Evolutionary conservation across 306 rosid species (phyloP), one percentile per base, ranked within the genome.

Genomic region (Rosa persica): DNA sequence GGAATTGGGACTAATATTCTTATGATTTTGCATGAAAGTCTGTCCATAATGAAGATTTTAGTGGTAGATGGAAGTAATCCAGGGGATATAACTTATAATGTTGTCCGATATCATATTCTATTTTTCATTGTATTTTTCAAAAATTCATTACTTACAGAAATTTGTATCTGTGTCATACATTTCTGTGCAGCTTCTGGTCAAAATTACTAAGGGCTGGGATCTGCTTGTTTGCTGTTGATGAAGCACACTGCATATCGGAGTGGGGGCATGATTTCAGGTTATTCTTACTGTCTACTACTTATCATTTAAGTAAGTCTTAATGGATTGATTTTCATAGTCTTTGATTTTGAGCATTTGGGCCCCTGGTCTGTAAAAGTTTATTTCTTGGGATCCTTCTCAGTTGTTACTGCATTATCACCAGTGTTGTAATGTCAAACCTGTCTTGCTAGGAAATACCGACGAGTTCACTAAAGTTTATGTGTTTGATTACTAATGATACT

Each of bases 191-290:
- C 86, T 93, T 93, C 85, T 93, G 98, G 98, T 89, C 91, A 66
- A 93, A 93, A 55, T 89, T 93, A 88, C 92, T 82, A 40, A 86
- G 89, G 83, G 76, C 68, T 38, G 98, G 98, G 57, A 86, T 93
- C 81, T 90, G 89, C 84, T 89, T 91, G 81, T 85, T 93, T 80
- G 97, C 98, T 74, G 91, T 93, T 87, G 97, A 93, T 79, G 98
- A 91, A 82, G 97, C 98, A 54, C 98, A 93, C 81, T 93, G 98
- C 84, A 93, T 91, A 85, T 91, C 98, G 17, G 96, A 91, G 80
- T 93, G 98, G 98, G 98, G 98, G 71, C 93, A 91, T 87, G 91
- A 91, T 86, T 93, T 93, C 87, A 91, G 89, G 89, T 86, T 57
- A 72, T 75, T 70, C 19, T 52, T 52, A 52, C 52, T 44, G 19